A percentile compares a stretch with the other conserved stretches of the same genome.
Evolutionary conservation across 257 asterid species (phyloP).

Genomic region (Coffea eugenioides): DNA sequence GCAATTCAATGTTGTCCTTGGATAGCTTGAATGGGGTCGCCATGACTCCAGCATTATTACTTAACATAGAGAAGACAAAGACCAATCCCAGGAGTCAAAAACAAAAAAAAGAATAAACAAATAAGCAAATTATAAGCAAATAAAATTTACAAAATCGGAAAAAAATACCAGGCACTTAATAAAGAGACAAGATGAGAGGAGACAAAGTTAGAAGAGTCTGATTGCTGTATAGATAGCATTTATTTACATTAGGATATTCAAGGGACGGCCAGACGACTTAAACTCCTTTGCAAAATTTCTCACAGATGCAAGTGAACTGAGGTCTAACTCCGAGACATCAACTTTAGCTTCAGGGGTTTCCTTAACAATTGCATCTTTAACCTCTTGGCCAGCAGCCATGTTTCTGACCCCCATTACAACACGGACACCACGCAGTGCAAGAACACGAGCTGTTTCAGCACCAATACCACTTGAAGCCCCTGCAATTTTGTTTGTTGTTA

Average conservation of each 20-base stretch:
- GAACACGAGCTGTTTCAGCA: slow-evolving; percentile 81
- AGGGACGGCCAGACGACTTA: slow-evolving; percentile 57
- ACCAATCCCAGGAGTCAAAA: neutral
- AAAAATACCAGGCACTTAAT: neutral
- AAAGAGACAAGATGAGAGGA: neutral
- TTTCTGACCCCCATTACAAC: slow-evolving; percentile 80
- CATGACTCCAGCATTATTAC: slow-evolving; percentile 93
- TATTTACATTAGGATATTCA: slow-evolving; percentile 78
- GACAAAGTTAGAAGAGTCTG: neutral
- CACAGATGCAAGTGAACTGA: slow-evolving; percentile 71
- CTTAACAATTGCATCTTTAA: slow-evolving; percentile 47
- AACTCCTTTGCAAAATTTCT: slow-evolving; percentile 61
- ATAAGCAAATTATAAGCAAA: neutral
- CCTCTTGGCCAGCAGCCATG: slow-evolving; percentile 51
- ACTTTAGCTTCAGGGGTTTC: slow-evolving; percentile 67
- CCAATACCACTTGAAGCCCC: slow-evolving; percentile 97
- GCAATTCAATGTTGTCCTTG: slow-evolving; percentile 72
- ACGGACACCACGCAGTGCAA: slow-evolving; percentile 72
- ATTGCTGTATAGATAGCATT: neutral
- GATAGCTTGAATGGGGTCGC: slow-evolving; percentile 68
- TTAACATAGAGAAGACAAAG: slow-evolving; percentile 27
- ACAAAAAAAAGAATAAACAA: neutral
- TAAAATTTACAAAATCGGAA: neutral
- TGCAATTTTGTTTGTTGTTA: slow-evolving; percentile 18
- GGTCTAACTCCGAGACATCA: slow-evolving; percentile 82